Evolutionary conservation across 768 basidiomycete species (phyloP), one percentile per base, ranked within the genome.

Genomic region (Cystofilobasidium bisporidii): DNA sequence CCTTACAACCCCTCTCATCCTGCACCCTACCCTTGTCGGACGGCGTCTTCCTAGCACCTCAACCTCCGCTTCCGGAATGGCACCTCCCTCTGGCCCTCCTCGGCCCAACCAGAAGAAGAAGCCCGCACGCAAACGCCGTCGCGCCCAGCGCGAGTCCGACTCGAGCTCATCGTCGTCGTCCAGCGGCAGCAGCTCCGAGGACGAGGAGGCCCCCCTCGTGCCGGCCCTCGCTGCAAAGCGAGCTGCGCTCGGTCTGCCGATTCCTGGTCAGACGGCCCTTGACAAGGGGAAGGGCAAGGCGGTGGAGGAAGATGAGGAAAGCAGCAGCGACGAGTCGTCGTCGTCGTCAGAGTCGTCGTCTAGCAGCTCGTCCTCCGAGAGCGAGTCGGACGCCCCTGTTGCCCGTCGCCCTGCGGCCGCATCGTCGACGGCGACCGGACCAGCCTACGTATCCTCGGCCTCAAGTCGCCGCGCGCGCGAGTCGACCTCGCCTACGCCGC

Each of bases 191-290:
- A 64, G 45, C 61, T 56, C 48, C 48, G 47, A 30, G 3, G 68
- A 64, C 30, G 68, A 69, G 6, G 63, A 64, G 43, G 68, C 63
- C 18, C 63, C 63, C 26, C 63, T 69, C 63, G 63, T 64, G 32
- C 68, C 68, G 10, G 63, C 62, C 26, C 59, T 69, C 22, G 55
- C 56, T n/a, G 68, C 68, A 30, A 41, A 45, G 47, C 32, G 47
- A 8, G 36, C 62, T 18, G 22, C 20, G 61, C 62, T 63, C 40
- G 41, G 24, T 22, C 64, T 59, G 24, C 4, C n/a, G n/a, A n/a
- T n/a, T n/a, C n/a, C n/a, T n/a, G n/a, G n/a, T n/a, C 22, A 40
- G 43, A 47, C 40, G 43, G n/a, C 26, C 24, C 11, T 48, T 43
- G 40, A 47, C 33, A 69, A 69, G 45, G 68, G 68, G 36, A 69